phyloP scores from a whole-genome alignment of 108 stramenopile species.

The Nitzschia palea region DNA sequence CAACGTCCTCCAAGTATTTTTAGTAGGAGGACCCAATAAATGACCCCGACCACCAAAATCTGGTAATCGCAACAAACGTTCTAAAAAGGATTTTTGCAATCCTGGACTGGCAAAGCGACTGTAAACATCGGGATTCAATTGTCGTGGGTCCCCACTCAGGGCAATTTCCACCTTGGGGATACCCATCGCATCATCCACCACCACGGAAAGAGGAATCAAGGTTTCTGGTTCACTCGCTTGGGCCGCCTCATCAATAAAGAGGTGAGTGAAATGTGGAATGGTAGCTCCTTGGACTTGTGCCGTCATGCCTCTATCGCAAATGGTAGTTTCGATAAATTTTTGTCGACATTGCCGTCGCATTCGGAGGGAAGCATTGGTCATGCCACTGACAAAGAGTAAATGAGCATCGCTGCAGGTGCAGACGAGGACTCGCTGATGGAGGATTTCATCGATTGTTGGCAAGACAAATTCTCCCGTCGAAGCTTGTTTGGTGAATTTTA shows the following conservation, averaged over 20 bases:
- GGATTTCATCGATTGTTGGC: constrained; percentile 44
- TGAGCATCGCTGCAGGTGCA: constrained; percentile 73
- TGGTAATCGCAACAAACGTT: constrained; percentile 64
- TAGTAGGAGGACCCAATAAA: constrained; percentile 48
- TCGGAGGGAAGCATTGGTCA: constrained; percentile 63
- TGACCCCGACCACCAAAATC: constrained; percentile 54
- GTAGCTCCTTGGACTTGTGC: constrained; percentile 22
- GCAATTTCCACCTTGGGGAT: constrained; percentile 60
- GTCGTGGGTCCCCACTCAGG: constrained; percentile 66
- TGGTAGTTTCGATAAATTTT: background rate
- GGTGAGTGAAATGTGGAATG: constrained; percentile 64
- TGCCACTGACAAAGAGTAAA: constrained; percentile 50
- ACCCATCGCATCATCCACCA: constrained; percentile 59
- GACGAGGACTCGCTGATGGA: constrained; percentile 54
- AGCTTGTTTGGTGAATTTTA: constrained; percentile 46
- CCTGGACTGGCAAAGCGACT: constrained; percentile 27
- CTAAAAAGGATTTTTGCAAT: constrained; percentile 57
- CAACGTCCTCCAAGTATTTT: constrained; percentile 32
- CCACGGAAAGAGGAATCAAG: constrained; percentile 61
- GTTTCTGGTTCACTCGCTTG: constrained; percentile 82
- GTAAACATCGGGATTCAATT: constrained; percentile 56
- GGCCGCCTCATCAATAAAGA: constrained; percentile 77
- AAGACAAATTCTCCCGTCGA: constrained; percentile 45
- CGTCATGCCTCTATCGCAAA: constrained; percentile 11
- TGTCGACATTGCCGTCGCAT: constrained; percentile 43